phyloP scores from a whole-genome alignment of 768 basidiomycete genomes.

The Boletus barrowsii region DNA sequence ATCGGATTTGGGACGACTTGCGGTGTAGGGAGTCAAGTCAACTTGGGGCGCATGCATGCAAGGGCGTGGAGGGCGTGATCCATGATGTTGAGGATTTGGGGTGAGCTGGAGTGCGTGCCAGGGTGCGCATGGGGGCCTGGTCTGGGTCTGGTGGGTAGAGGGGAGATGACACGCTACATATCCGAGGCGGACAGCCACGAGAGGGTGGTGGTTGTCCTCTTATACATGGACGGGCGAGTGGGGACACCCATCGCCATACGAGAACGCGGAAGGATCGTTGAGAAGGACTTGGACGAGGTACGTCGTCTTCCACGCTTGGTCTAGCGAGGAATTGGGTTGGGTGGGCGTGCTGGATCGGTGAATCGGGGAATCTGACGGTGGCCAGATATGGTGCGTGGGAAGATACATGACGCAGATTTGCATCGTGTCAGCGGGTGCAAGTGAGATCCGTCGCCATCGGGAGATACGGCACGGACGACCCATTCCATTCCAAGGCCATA shows the following conservation, averaged over 20 bases:
- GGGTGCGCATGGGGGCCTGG: conserved; percentile 11
- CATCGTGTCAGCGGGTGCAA: conserved; percentile 31
- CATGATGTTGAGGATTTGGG: conserved; percentile 18
- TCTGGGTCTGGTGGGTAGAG: conserved; percentile 28
- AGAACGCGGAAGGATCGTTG: conserved; percentile 1
- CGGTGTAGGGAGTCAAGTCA: no score
- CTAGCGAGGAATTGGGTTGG: background rate
- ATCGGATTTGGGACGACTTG: conserved; percentile 5
- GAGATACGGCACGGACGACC: conserved; percentile 52
- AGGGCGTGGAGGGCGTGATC: conserved; percentile 23
- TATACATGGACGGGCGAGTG: conserved; percentile 11
- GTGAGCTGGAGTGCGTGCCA: conserved; percentile 17
- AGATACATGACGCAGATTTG: conserved; percentile 29
- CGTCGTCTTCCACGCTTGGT: conserved; percentile 16
- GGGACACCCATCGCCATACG: conserved; percentile 8
- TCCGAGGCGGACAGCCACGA: conserved; percentile 22
- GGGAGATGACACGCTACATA: conserved; percentile 13
- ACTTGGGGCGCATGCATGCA: conserved; percentile 14
- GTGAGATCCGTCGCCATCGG: conserved; percentile 62
- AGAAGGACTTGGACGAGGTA: conserved; percentile 10
- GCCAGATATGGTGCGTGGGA: conserved; percentile 24
- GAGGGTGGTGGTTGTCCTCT: conserved; percentile 8
- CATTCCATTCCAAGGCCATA: conserved; percentile 11
- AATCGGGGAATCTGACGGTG: conserved; percentile 28
- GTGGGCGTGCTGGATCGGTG: conserved; percentile 18